These are phyloP conservation scores for Penicillium sp. DNA, from an alignment of 2,329 filamentous ascomycete species.

Conservation along the genomic window DNA sequence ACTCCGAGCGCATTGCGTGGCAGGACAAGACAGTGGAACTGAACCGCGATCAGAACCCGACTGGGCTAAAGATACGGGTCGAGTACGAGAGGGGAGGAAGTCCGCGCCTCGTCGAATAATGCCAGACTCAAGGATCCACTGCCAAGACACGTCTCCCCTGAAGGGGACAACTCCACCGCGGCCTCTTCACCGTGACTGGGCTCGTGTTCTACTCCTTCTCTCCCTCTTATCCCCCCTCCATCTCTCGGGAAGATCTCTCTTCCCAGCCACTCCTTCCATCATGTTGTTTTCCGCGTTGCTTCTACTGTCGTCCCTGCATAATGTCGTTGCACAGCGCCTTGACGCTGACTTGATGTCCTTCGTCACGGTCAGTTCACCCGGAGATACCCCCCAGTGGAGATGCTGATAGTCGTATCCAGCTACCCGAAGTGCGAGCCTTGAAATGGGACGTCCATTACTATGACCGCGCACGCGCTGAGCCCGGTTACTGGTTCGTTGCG, in stretches of 20 bases:
- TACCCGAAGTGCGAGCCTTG: constrained; percentile 30
- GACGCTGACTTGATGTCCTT: constrained; percentile 36
- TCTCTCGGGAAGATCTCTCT: constrained; percentile 17
- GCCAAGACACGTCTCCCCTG: constrained; percentile 21
- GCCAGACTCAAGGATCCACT: constrained; percentile 16
- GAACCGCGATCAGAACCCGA: background rate
- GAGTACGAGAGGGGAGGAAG: constrained; percentile 13
- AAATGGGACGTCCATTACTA: constrained; percentile 28
- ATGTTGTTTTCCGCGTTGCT: constrained; percentile 25
- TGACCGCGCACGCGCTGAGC: constrained; percentile 28
- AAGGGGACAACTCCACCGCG: background rate
- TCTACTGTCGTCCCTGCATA: constrained; percentile 24
- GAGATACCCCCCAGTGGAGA: background rate
- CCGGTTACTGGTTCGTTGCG: constrained; percentile 51
- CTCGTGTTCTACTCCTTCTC: background rate
- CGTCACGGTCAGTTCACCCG: constrained; percentile 30
- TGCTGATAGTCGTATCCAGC: constrained; percentile 17
- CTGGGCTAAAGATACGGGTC: constrained; percentile 11
- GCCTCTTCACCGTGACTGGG: background rate
- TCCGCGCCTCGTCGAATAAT: background rate
- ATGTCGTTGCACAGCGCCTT: constrained; percentile 23
- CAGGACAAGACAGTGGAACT: background rate
- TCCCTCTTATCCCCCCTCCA: constrained; percentile 5
- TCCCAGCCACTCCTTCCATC: constrained; percentile 33
- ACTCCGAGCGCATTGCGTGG: background rate